Evolutionary conservation across 331 rosid genomes (phyloP).

Genomic region (Spiraea crenata): DNA sequence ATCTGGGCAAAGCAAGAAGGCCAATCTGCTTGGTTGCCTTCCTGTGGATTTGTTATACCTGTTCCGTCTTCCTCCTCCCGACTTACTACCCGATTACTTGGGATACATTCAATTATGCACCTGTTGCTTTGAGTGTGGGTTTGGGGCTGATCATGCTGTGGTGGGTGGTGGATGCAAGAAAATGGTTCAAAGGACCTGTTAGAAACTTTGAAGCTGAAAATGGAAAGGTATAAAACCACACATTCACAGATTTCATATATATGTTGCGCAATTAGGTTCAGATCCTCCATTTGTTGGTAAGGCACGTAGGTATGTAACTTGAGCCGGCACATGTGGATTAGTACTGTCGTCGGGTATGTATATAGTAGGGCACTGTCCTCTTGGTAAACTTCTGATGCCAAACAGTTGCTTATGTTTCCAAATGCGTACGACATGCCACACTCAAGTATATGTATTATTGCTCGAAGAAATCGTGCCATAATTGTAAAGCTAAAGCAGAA

Average conservation of each 20-base stretch:
- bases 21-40: slow-evolving; percentile 63
- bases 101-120: slow-evolving; percentile 59
- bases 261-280: neutral
- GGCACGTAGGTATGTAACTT: too few species aligned
- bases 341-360: too few species aligned
- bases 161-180: slow-evolving; percentile 84
- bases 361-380: too few species aligned
- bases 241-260: neutral
- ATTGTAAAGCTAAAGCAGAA: neutral
- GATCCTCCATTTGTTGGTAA: neutral
- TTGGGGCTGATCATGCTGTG: slow-evolving; percentile 64
- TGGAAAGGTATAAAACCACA: slow-evolving; percentile 34
- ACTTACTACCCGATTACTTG: slow-evolving; percentile 62
- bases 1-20: slow-evolving; percentile 72
- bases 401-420: too few species aligned
- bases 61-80: slow-evolving; percentile 78
- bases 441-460: neutral
- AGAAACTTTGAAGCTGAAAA: slow-evolving; percentile 53
- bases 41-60: slow-evolving; percentile 74
- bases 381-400: neutral
- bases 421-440: too few species aligned
- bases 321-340: too few species aligned
- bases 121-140: slow-evolving; percentile 51
- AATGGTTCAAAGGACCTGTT: slow-evolving; percentile 85
- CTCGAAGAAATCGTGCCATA: neutral